phyloP scores from a whole-genome alignment of 495 filamentous ascomycete species.

The Aspergillus bridgeri region DNA sequence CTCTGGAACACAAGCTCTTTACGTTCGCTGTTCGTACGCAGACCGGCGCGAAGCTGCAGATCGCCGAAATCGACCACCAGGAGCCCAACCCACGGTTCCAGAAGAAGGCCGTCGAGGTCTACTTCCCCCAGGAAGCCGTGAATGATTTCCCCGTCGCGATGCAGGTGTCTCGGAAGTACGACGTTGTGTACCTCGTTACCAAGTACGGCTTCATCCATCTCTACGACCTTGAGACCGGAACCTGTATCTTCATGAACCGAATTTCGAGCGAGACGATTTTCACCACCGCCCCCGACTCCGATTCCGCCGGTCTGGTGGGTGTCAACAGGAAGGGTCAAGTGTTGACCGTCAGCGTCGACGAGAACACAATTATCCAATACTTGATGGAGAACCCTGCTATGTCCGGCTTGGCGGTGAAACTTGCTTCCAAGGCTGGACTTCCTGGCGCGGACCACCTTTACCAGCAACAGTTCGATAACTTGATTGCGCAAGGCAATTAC shows the following conservation, averaged over 20 bases:
- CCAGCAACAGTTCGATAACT: constrained; percentile 83
- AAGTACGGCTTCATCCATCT: constrained; percentile 99
- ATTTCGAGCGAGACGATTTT: constrained; percentile 99
- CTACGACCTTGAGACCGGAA: constrained; percentile 93
- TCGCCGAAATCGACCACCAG: constrained; percentile 95
- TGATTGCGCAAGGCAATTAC: constrained; percentile 72
- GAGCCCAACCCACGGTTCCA: constrained; percentile 79
- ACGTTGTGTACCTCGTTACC: constrained; percentile 92
- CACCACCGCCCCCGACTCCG: constrained; percentile 80
- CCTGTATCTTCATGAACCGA: constrained; percentile 99
- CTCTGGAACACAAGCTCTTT: constrained; percentile 90
- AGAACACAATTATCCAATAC: constrained; percentile 86
- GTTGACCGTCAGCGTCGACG: constrained; percentile 86
- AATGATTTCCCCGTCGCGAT: constrained; percentile 99
- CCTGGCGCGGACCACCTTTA: constrained; percentile 95
- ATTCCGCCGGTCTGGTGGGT: constrained; percentile 83
- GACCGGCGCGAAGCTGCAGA: constrained; percentile 90
- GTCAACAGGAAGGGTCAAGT: constrained; percentile 98
- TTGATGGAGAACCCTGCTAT: constrained; percentile 94
- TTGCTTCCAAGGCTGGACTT: constrained; percentile 89
- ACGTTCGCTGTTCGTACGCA: constrained; percentile 89
- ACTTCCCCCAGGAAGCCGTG: constrained; percentile 90
- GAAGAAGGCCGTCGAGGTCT: constrained; percentile 96
- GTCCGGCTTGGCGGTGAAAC: constrained; percentile 84
- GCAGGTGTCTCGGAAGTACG: constrained; percentile 94